Conservation (phyloP, 139 green algal species). For the Nannochloris sp. region DNA sequence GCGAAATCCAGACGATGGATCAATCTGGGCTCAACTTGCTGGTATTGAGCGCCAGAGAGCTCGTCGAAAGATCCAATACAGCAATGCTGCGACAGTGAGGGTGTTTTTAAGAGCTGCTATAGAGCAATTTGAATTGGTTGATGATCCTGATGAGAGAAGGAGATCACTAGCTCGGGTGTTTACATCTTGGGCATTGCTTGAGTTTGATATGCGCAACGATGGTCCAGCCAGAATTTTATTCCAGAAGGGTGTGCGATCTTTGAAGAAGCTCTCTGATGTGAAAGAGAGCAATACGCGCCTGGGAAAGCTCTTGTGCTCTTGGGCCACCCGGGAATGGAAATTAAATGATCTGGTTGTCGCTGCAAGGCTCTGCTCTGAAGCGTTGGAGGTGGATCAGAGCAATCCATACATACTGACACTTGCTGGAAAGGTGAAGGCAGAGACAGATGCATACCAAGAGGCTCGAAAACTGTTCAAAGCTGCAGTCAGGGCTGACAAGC, state of each 20-base stretch:
- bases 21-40: constrained; percentile 49
- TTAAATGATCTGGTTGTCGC: constrained; percentile 8
- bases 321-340: constrained; percentile 37
- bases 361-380: constrained; percentile 10
- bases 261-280: constrained; percentile 12
- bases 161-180: constrained; percentile 22
- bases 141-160: constrained; percentile 3
- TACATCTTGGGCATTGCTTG: constrained; percentile 38
- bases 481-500: constrained; percentile 1
- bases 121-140: constrained; percentile 4
- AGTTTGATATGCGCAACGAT: constrained; percentile 36
- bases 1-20: not conserved
- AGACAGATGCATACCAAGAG: constrained; percentile 12
- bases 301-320: constrained; percentile 31
- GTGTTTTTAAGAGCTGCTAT: constrained; percentile 40
- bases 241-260: constrained; percentile 13
- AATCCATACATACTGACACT: constrained; percentile 34
- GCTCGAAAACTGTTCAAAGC: constrained; percentile 18
- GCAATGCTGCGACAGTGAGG: constrained; percentile 15
- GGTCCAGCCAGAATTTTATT: constrained; percentile 41
- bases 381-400: constrained; percentile 25
- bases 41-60: constrained; percentile 28
- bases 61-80: not conserved
- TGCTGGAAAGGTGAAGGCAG: constrained; percentile 22
- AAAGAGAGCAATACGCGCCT: constrained; percentile 24